These are phyloP conservation scores for Phytophthora sojae DNA, from an alignment of 352 stramenopile genomes.

Conservation along the genomic window DNA sequence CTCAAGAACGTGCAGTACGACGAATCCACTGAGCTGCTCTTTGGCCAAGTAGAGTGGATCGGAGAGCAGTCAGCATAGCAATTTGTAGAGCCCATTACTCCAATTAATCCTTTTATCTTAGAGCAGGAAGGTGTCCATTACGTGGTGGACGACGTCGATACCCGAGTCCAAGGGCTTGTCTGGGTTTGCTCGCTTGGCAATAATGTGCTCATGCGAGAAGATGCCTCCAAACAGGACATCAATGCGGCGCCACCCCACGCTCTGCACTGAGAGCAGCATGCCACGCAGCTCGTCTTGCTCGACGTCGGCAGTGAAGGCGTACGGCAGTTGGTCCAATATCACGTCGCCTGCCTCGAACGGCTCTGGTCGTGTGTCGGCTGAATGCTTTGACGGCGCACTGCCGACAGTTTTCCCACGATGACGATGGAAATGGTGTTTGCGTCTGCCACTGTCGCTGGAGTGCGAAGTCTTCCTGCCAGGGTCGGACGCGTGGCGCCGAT, in stretches of 20 bases:
- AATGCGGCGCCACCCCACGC: conserved; percentile 73
- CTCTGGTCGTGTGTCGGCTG: conserved; percentile 39
- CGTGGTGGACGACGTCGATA: conserved; percentile 78
- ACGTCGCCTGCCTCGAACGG: conserved; percentile 65
- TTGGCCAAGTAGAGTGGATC: conserved; percentile 33
- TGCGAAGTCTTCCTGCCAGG: conserved; percentile 23
- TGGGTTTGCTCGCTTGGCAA: conserved; percentile 74
- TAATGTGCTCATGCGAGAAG: conserved; percentile 82
- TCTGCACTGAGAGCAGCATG: conserved; percentile 82
- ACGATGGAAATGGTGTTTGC: conserved; percentile 21
- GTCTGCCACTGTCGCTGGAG: conserved; percentile 17
- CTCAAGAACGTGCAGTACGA: conserved; percentile 39
- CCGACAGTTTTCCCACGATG: conserved; percentile 37
- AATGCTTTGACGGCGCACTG: conserved; percentile 24
- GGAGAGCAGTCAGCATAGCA: conserved; percentile 8
- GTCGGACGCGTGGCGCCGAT: conserved; percentile 26
- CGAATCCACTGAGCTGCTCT: conserved; percentile 24
- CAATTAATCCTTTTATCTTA: conserved; percentile 22
- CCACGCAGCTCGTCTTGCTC: conserved; percentile 70
- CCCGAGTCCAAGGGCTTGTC: conserved; percentile 66
- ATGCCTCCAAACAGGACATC: conserved; percentile 77
- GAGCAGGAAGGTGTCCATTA: conserved; percentile 75
- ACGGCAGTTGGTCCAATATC: conserved; percentile 70
- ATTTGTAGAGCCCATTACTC: background rate
- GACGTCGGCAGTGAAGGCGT: conserved; percentile 70